Evolutionary conservation across 805 yeast species (phyloP), one percentile per base, ranked within the genome.

Genomic region (Jamesozyma jinghongensis): DNA sequence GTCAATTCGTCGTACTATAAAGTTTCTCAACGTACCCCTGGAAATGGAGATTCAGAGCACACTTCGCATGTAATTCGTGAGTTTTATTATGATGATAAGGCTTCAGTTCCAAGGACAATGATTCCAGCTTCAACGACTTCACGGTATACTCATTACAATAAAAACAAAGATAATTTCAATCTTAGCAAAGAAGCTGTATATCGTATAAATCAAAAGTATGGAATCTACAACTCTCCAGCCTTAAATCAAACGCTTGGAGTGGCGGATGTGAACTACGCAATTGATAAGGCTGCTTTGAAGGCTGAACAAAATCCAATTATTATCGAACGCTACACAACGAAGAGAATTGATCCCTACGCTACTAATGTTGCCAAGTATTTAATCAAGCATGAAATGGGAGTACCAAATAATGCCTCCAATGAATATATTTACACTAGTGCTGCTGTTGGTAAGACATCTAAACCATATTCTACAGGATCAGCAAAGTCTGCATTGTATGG

Each of bases 151-250:
- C 28, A n/a, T 7, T 37, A 37, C 30, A 19, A 18, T 19, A 18
- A 12, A 22, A 25, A 19, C 13, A 19, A 32, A 17, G 10, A 17
- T n/a, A 30, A 28, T 6, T 74, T 75, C 50, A 85, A 84, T 11
- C 67, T 82, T 44, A 78, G 85, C 29, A 77, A 74, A 51, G 85
- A 80, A 55, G 94, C 94, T 7, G 63, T 80, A 41, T 82, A 81
- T 63, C 79, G 74, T 49, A 86, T 85, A 41, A 79, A 78, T 51
- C 63, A 80, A 53, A 81, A 75, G 53, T 79, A 78, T 51, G 88
- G 88, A 22, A 67, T 75, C 29, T 81, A 67, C 62, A 64, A 68
- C 35, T 65, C 70, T 48, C 82, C 74, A 36, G 75, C 61, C 56
- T 69, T 37, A 47, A 41, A 49, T 10, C 71, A 16, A 3, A 62